Evolutionary conservation across 495 filamentous ascomycete genomes (phyloP).

Genomic region (Trichocladium antarcticum): DNA sequence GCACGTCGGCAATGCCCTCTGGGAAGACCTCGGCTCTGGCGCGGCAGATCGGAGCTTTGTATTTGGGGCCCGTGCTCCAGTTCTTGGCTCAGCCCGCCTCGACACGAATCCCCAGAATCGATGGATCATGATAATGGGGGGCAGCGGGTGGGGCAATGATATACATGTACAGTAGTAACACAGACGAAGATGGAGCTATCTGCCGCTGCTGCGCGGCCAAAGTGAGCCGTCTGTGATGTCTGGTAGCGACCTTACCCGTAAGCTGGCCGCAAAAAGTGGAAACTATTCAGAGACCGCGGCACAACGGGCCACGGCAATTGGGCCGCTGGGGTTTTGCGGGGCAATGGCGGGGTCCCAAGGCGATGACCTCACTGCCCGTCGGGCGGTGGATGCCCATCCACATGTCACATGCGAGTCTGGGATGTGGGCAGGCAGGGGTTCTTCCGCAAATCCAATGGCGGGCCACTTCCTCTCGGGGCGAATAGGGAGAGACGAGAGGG

Average conservation of each 20-base stretch:
- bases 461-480: slow-evolving; percentile 7
- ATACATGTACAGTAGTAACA: too few relatives aligned
- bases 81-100: slow-evolving; percentile 2
- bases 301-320: too few relatives aligned
- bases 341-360: slow-evolving; percentile 3
- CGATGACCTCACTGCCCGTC: slow-evolving; percentile 15
- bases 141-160: background rate
- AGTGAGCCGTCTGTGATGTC: too few relatives aligned
- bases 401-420: slow-evolving; percentile 11
- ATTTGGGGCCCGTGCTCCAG: slow-evolving; percentile 16
- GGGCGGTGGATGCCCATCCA: background rate
- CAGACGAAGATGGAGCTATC: too few relatives aligned
- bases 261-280: too few relatives aligned
- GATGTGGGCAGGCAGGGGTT: background rate
- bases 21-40: slow-evolving; percentile 28
- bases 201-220: too few relatives aligned
- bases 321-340: background rate
- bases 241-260: too few relatives aligned
- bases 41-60: slow-evolving; percentile 27
- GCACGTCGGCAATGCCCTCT: slow-evolving; percentile 9
- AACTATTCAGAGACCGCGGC: too few relatives aligned
- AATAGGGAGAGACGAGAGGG: background rate
- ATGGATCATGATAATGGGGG: background rate
- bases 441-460: slow-evolving; percentile 6
- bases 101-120: background rate